These are phyloP conservation scores for Prunella vulgaris DNA, from an alignment of 257 asterid species.

Conservation along the genomic window DNA sequence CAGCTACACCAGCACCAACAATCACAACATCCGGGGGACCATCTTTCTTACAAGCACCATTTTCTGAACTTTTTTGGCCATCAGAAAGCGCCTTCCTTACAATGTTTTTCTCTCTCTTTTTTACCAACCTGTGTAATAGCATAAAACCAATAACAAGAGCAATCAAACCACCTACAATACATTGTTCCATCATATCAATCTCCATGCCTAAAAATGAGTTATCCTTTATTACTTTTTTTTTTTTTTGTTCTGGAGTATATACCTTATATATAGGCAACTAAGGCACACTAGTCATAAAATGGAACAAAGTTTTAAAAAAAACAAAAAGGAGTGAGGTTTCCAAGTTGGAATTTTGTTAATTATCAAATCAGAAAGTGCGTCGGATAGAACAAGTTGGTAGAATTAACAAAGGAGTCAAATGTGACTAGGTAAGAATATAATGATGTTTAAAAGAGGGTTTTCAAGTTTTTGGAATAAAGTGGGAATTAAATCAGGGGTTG, in stretches of 20 bases:
- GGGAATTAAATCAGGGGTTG: too few relatives aligned
- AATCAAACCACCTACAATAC: conserved; percentile 30
- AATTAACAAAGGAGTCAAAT: conserved; percentile 9
- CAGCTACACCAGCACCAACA: conserved; percentile 56
- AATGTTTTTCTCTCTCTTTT: neutral
- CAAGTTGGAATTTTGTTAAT: conserved; percentile 10
- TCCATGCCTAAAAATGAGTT: conserved; percentile 12
- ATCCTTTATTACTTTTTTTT: too few relatives aligned
- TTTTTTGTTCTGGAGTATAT: neutral
- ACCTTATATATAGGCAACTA: neutral
- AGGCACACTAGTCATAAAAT: neutral
- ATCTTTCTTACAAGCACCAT: conserved; percentile 8
- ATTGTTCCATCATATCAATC: conserved; percentile 29
- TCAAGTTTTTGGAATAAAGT: conserved; percentile 1
- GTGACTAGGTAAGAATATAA: neutral
- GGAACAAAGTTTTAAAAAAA: neutral
- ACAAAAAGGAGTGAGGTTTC: conserved; percentile 18
- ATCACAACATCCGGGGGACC: conserved; percentile 44
- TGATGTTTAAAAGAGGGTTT: neutral
- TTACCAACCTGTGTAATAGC: conserved; percentile 16
- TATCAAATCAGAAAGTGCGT: neutral
- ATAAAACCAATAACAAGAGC: conserved; percentile 25
- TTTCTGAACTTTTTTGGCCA: neutral
- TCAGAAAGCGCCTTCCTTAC: neutral
- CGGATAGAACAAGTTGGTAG: neutral